Base-by-base conservation (phyloP, 345 rosid genomes). In the Aethionema arabicum region DNA sequence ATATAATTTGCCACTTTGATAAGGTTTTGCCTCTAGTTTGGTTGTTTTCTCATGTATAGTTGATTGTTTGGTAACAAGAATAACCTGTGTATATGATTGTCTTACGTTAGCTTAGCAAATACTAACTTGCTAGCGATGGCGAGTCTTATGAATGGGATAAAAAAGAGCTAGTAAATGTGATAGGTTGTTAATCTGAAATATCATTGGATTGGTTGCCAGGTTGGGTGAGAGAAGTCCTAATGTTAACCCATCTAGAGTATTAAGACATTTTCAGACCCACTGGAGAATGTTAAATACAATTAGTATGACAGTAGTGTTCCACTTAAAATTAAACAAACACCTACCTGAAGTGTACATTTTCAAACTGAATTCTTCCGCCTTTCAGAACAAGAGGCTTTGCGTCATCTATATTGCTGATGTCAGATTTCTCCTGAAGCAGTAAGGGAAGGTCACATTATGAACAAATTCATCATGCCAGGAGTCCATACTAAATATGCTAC, bases 331-430 rank as follows among this genome's bases (percentile, higher is more conserved):
- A 29, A 49, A 49, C 38, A 39, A 75, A 45, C 50, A 54, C 66
- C 33, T 68, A 93, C 99, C 99, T 80, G 81, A 95, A 95, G 79
- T 86, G 83, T 47, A 95, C 96, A 54, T 83, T 81, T 30, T 87
- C 85, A 75, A 95, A 95, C 69, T 78, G 75, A 72, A 95, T 88
- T 79, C 69, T 78, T 32, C 99, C 97, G 29, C 97, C 96, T 56
- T 82, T 69, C 68, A 95, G 75, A 41, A 66, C 73, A 61, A 90
- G 80, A 67, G 96, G 87, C 69, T 76, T 76, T 52, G 95, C 91
- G 35, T 74, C 78, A 59, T 78, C 76, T 69, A 78, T 78, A 74
- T 88, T 78, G 29, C 71, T 80, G 76, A 95, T 85, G 32, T 95
- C 96, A 61, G 93, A 83, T 74, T 75, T 86, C 73, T 83, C 99